Evolutionary conservation across 495 filamentous ascomycete genomes (phyloP), one percentile per base, ranked within the genome.

Genomic region (Amorphotheca resinae): DNA sequence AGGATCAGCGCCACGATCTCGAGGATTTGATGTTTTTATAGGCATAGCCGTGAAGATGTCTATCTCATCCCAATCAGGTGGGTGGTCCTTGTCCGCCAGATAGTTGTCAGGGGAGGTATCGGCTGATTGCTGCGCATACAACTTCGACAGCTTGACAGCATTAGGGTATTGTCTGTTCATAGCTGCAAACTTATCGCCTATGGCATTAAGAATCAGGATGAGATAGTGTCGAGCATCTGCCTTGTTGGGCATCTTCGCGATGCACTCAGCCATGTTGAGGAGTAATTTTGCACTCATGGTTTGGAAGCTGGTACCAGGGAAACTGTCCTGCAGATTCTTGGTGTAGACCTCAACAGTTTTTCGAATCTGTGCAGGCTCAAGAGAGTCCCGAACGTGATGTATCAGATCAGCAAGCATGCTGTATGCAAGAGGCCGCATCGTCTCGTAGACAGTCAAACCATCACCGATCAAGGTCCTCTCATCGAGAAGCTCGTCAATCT

Each of bases 261-360:
- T 99, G 59, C 82, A 88, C 54, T 96, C 93, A 0, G 91, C 91
- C 83, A 99, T 84, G 59, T 99, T 99, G 39, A 99, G 64, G 2
- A 99, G 66, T 2, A 99, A 67, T 59, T 96, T 99, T 2, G 93
- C 93, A 54, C 91, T 96, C 93, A 99, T 99, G 0, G 93, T 99
- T 59, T 99, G 93, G 58, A 96, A 99, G 59, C 91, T 96, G 3
- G 93, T 96, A 11, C 93, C 93, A 1, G 93, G 93, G 52, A 95
- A 93, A 47, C 83, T 84, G 58, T 96, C 93, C 51, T 93, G 88
- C 17, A 99, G 69, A 50, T 96, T 96, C 52, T 84, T 87, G 3
- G 91, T 95, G 59, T 96, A 99, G 5, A 96, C 93, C 52, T 93
- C 85, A 8, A 99, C 86, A 0, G 93, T 95, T 50, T 84, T 79